Base-by-base conservation (phyloP, 495 filamentous ascomycete genomes). In the Darksidea phi region DNA sequence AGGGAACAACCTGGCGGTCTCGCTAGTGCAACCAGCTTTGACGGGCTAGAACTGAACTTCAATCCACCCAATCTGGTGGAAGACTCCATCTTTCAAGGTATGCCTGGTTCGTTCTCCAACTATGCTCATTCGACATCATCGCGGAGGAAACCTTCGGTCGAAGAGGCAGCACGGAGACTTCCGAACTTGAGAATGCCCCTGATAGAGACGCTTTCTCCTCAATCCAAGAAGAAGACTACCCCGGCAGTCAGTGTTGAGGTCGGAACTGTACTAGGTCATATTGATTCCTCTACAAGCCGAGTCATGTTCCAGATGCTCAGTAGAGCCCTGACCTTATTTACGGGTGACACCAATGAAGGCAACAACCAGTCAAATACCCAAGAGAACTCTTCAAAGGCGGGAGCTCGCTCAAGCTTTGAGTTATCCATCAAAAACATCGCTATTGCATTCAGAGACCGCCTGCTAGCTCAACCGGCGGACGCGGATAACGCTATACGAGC, bases 31-130 rank as follows among this genome's bases (percentile, higher is more conserved):
- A 43, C 54, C 17, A 15, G 21, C 1, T 3, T 15, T 2, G 56
- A 57, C 2, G 43, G 61, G n/a, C 24, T 43, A 53, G 51, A 17
- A n/a, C 24, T 61, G 17, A 13, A 46, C 13, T 61, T 68, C 25
- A 18, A 34, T 10, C 41, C 60, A 6, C 49, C 66, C 11, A 64
- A 61, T 38, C 38, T 64, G 11, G 66, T 23, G 13, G 48, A 66
- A 45, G 62, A 69, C 23, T 69, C 66, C 5, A 62, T 69, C 21
- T 69, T 66, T 32, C 70, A 68, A 26, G 57, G 62, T 25, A 70
- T 74, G 54, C 72, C 72, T 20, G 74, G 74, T 0, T 69, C 73
- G 0, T 76, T 76, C 58, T 76, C 74, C 0, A 51, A 57, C 23
- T 75, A 76, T 50, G 68, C 73, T 20, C 61, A 57, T 15, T 65